Evolutionary conservation across 345 rosid genomes (phyloP), one percentile per base, ranked within the genome.

Genomic region (Carallia pectinifolia): DNA sequence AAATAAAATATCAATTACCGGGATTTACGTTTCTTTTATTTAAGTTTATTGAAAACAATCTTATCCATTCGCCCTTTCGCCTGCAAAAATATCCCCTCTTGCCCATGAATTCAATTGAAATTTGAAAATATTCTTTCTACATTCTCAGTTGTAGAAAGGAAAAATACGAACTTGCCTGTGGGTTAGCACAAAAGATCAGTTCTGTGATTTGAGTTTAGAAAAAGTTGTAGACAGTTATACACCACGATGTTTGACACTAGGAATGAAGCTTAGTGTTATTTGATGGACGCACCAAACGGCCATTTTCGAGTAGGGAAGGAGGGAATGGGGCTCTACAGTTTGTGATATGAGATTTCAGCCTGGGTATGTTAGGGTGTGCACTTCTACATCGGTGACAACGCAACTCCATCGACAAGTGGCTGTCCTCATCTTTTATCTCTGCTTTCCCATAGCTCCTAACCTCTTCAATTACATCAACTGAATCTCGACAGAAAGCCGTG

Each of bases 361-460:
- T 89, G n/a, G 97, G 97, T 19, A 95, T 90, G 74, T 79, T 92
- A 5, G 97, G 97, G 70, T 92, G 97, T 56, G 86, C 92, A 68
- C 96, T 92, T 81, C 81, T 86, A 71, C 97, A 95, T 58, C 96
- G 76, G 72, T 85, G 81, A 81, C 99, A 95, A 56, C 96, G 95
- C 77, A 92, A 60, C 87, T 92, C 97, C 83, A 67, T 83, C 1
- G 91, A 82, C 80, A 87, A 68, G 65, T 80, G 53, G 56, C 77
- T 73, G 50, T 84, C 81, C 1, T 90, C 81, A 5, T 78, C 84
- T 59, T 66, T 79, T 58, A 84, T 9, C 16, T 74, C 76, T 64
- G 92, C 93, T 72, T 78, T 81, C 53, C 97, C 92, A 1, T 83
- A 77, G 53, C 69, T 80, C 52, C 65, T 78, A 7, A 92, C 77